These are phyloP conservation scores for Coemansia sp. DNA, from an alignment of 192 early-diverging fungal genomes.

Conservation along the genomic window DNA sequence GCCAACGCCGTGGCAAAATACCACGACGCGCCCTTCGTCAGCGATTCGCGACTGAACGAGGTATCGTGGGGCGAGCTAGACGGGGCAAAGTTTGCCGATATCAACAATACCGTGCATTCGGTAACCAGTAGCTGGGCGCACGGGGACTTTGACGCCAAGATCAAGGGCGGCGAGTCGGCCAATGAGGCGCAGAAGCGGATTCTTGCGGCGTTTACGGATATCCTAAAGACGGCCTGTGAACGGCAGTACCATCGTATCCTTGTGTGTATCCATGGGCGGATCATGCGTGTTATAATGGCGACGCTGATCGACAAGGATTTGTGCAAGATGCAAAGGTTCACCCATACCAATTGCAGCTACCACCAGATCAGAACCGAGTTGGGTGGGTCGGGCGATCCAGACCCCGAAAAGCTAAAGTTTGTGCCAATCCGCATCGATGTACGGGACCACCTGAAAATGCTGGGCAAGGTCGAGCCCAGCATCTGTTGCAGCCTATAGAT, in stretches of 20 bases:
- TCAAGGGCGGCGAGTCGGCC: conserved; percentile 33
- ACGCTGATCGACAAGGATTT: conserved; percentile 33
- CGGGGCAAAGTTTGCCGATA: conserved; percentile 12
- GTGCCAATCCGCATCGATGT: conserved; percentile 25
- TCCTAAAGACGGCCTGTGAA: conserved; percentile 8
- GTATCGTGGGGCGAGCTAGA: conserved; percentile 42
- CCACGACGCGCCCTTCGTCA: conserved; percentile 18
- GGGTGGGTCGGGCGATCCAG: conserved; percentile 2
- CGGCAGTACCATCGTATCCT: conserved; percentile 11
- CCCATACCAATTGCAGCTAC: conserved; percentile 42
- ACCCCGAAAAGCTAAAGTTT: conserved; percentile 20
- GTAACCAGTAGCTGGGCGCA: conserved; percentile 14
- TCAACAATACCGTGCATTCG: conserved; percentile 1
- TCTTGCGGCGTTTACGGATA: conserved; percentile 15
- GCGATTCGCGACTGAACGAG: conserved; percentile 38
- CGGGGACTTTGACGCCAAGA: conserved; percentile 34
- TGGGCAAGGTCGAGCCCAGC: neutral
- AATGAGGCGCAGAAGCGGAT: conserved; percentile 26
- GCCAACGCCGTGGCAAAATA: conserved; percentile 14
- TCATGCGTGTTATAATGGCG: conserved; percentile 41
- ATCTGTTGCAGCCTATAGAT: neutral
- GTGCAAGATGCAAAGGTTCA: conserved; percentile 21
- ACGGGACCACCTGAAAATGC: conserved; percentile 18
- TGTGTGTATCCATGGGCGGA: conserved; percentile 38
- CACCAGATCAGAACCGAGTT: conserved; percentile 29